Base-by-base conservation (phyloP, 1,284 basidiomycete species). In the Cryptococcus jaspeensis region DNA sequence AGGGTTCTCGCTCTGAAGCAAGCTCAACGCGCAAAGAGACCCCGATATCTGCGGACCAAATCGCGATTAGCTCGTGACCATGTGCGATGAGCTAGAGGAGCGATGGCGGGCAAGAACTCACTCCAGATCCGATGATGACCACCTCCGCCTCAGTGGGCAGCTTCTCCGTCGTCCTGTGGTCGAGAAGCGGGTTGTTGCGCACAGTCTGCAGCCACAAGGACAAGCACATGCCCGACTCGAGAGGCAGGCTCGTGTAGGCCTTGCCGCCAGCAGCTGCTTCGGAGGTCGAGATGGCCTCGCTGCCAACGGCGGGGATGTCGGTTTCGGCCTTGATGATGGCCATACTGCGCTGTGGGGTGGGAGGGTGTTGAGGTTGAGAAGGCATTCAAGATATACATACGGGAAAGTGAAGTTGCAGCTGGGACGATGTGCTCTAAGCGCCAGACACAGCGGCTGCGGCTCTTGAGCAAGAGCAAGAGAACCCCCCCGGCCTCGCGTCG, bases 101-200 rank as follows among this genome's bases (percentile, higher is more conserved):
- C 52, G 45, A 5, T 50, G 50, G 8, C 48, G 53, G 20, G 53
- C 49, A 5, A 11, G 39, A 48, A 62, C 55, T 60, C 53, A 56
- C 61, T 53, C 60, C 60, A 9, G 60, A 62, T 2, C 65, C 65
- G 23, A 67, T 59, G 38, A 67, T 60, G 16, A 64, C 60, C 6
- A 63, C 60, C 23, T 65, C 61, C 4, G 52, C 54, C 36, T 56
- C 46, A n/a, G 35, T 37, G 5, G 63, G 65, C 4, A 67, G 51
- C 6, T 52, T 37, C 20, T 54, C 44, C 1, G 55, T 62, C 12
- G 61, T 53, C 13, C 63, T 55, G 37, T 57, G 53, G 41, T 65
- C 52, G 0, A 59, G 39, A 13, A 67, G 44, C 15, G 61, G 59
- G 22, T 61, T 55, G 25, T 42, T 58, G 23, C 59, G 22, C 13